These are phyloP conservation scores for Boletus pseudopeckii DNA, from an alignment of 768 basidiomycete species.

Conservation along the genomic window DNA sequence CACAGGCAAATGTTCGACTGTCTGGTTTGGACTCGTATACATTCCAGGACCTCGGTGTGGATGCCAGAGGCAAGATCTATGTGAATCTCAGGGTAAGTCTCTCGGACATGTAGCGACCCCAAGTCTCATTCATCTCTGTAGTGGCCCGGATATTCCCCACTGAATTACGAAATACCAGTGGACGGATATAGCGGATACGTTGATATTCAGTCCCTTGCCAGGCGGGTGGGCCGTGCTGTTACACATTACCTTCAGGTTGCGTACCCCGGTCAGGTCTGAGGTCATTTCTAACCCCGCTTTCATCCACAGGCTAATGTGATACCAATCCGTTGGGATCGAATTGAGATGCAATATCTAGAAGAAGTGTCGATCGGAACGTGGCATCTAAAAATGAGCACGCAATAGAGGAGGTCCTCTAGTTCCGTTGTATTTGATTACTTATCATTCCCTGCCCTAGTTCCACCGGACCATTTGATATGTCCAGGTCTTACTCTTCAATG, in stretches of 20 bases:
- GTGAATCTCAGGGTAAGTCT: slow-evolving; percentile 57
- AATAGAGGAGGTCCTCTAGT: slow-evolving; percentile 15
- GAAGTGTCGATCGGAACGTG: slow-evolving; percentile 66
- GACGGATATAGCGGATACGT: slow-evolving; percentile 64
- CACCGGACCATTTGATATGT: slow-evolving; percentile 12
- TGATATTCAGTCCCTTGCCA: slow-evolving; percentile 62
- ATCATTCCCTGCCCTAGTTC: slow-evolving; percentile 5
- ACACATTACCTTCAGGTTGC: slow-evolving; percentile 71
- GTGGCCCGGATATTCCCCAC: slow-evolving; percentile 69
- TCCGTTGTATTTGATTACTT: slow-evolving; percentile 8
- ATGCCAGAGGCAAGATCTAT: slow-evolving; percentile 54
- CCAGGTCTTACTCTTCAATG: background rate
- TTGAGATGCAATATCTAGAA: slow-evolving; percentile 69
- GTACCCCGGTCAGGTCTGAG: slow-evolving; percentile 1
- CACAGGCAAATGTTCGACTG: slow-evolving; percentile 59
- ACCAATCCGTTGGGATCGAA: slow-evolving; percentile 64
- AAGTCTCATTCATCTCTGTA: slow-evolving; percentile 23
- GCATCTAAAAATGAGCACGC: slow-evolving; percentile 56
- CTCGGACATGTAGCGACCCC: background rate
- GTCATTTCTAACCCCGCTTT: slow-evolving; percentile 7
- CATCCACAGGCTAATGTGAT: slow-evolving; percentile 58
- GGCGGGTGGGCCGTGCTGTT: slow-evolving; percentile 67
- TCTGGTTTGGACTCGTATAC: slow-evolving; percentile 63
- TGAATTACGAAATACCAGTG: slow-evolving; percentile 73
- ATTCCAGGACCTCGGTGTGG: slow-evolving; percentile 62